These are phyloP conservation scores for Quercus variabilis DNA, from an alignment of 306 rosid genomes.

Conservation along the genomic window DNA sequence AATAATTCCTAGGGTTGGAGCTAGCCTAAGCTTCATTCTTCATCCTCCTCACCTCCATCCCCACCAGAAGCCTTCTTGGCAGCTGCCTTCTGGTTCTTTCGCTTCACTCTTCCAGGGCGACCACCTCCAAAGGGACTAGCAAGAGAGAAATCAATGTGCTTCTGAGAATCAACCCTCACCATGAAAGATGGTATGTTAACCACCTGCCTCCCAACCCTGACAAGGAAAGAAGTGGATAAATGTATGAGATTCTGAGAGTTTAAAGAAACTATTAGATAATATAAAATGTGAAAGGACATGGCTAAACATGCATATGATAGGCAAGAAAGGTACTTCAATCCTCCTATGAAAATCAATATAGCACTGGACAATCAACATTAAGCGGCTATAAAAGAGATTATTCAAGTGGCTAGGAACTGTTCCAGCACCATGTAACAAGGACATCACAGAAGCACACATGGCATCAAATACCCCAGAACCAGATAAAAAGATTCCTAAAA, in stretches of 20 bases:
- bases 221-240: background rate
- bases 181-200: slow-evolving; percentile 70
- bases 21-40: slow-evolving; percentile 17
- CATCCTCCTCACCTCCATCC: slow-evolving; percentile 39
- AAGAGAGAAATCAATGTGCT: slow-evolving; percentile 66
- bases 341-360: background rate
- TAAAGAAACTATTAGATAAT: background rate
- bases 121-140: slow-evolving; percentile 70
- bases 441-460: no score
- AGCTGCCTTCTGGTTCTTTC: slow-evolving; percentile 43
- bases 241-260: background rate
- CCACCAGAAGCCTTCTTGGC: slow-evolving; percentile 43
- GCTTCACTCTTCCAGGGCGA: slow-evolving; percentile 56
- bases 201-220: slow-evolving; percentile 74
- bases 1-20: background rate
- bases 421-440: no score
- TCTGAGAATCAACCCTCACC: slow-evolving; percentile 67
- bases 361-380: background rate
- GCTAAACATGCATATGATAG: background rate
- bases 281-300: background rate
- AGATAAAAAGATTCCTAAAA: no score
- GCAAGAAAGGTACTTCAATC: background rate
- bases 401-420: no score
- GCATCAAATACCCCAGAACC: no score
- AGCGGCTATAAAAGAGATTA: no score